Conservation (phyloP, 2,329 filamentous ascomycete species). For the Rasamsonia emersonii region DNA sequence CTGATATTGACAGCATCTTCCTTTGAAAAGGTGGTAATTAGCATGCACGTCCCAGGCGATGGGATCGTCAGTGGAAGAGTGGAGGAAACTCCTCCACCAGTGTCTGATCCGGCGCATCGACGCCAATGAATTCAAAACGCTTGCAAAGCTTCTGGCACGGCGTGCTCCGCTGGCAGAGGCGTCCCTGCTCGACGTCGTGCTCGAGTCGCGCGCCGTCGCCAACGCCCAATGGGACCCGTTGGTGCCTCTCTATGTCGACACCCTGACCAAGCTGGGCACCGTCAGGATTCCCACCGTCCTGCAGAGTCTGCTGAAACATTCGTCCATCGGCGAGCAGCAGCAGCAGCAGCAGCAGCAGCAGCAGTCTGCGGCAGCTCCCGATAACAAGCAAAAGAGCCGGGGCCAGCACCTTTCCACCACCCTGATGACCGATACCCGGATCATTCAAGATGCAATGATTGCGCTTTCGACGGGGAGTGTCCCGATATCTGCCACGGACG, state of each 20-base stretch:
- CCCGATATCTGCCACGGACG: conserved; percentile 22
- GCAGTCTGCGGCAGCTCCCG: conserved; percentile 1
- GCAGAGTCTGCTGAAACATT: conserved; percentile 24
- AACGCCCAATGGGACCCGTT: conserved; percentile 34
- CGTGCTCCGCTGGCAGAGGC: conserved; percentile 23
- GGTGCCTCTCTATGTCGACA: conserved; percentile 33
- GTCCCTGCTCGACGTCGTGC: conserved; percentile 26
- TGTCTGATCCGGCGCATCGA: conserved; percentile 30
- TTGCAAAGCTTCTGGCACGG: conserved; percentile 25
- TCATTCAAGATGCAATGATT: conserved; percentile 34
- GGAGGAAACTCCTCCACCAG: conserved; percentile 28
- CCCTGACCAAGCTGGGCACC: conserved; percentile 24
- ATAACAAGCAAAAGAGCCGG: conserved; percentile 7
- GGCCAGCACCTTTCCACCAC: conserved; percentile 14
- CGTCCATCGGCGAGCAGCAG: conserved; percentile 22
- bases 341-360: conserved; percentile 5
- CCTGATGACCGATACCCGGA: conserved; percentile 34
- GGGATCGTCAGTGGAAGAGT: conserved; percentile 25
- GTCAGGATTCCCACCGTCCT: conserved; percentile 27
- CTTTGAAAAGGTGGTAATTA: too few species aligned
- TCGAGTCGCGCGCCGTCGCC: conserved; percentile 24
- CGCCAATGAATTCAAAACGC: conserved; percentile 28
- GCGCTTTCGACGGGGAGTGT: conserved; percentile 27
- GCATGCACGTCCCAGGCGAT: conserved; percentile 9
- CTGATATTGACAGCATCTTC: too few species aligned